Evolutionary conservation across 306 rosid genomes (phyloP).

Genomic region (Cucumis melo): DNA sequence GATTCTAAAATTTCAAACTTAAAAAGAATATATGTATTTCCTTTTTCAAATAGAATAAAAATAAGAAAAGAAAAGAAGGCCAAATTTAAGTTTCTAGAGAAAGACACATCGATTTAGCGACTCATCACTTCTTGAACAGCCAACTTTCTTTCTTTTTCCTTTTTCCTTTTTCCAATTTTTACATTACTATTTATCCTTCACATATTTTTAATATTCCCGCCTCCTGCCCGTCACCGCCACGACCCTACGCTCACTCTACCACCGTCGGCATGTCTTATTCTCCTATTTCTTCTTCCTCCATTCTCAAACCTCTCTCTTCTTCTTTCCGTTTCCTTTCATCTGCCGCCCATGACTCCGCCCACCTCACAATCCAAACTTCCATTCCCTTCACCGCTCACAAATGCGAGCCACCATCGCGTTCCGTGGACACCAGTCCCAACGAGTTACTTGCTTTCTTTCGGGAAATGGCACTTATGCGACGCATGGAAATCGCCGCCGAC

Average conservation of each 20-base stretch:
- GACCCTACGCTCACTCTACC: background rate
- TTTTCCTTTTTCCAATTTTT: too few relatives aligned
- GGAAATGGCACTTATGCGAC: conserved; percentile 73
- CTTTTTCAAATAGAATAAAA: too few relatives aligned
- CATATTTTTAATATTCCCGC: background rate
- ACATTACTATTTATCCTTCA: background rate
- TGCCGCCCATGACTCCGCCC: conserved; percentile 18
- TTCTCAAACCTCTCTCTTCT: conserved; percentile 25
- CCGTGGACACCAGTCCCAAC: conserved; percentile 43
- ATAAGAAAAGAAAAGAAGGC: too few relatives aligned
- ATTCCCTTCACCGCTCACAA: conserved; percentile 67
- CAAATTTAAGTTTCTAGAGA: background rate
- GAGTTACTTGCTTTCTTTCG: conserved; percentile 60
- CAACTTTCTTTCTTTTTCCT: background rate
- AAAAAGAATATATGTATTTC: too few relatives aligned
- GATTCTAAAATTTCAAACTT: too few relatives aligned
- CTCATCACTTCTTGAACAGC: background rate
- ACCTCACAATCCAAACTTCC: conserved; percentile 59
- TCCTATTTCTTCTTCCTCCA: conserved; percentile 30
- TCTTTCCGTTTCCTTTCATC: conserved; percentile 41
- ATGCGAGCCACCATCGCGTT: conserved; percentile 59
- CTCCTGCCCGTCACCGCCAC: background rate
- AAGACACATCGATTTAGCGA: too few relatives aligned
- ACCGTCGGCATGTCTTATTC: conserved; percentile 45
- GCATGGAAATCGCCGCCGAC: conserved; percentile 94